Base-by-base conservation (phyloP, 495 filamentous ascomycete genomes). In the Friedmanniomyces endolithicus region DNA sequence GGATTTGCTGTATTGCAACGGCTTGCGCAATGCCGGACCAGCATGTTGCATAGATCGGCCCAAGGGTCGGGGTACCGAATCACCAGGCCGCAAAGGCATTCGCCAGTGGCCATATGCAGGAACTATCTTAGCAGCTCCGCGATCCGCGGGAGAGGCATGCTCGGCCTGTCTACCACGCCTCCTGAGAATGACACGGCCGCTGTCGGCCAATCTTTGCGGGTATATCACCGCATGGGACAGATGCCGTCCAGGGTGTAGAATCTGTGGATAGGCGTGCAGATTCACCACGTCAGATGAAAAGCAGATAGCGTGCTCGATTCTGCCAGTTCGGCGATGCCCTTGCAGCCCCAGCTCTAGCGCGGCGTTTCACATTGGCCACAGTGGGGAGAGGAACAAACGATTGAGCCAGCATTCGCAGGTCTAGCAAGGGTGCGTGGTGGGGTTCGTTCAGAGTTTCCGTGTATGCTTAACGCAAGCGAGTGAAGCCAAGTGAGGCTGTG, bases 301-400 rank as follows among this genome's bases (percentile, higher is more conserved):
- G 24, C 20, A 20, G 19, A 47, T 47, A 27, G 44, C 20, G 24
- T 19, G 24, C 23, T 47, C 44, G 44, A 23, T 6, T 23, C 44
- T 11, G 17, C 44, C 12, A 7, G 17, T 23, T 2, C 20, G 20
- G 24, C 44, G 44, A 3, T 27, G 44, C 11, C 19, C 7, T 6
- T 27, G 8, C 12, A 25, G 44, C 44, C 44, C 44, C 44, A 47
- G 16, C 39, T 39, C 52, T 31, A 31, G 12, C 4, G 14, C 31
- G 31, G 52, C 29, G 56, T 59, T 60, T 60, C 57, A 60, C 17
- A 35, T 59, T 60, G 33, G 57, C 57, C 57, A 60, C 57, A 56
- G 53, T 60, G 52, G 52, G 50, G 52, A 12, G 19, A 23, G 20
- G 4, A 23, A 22, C 27, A 31, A 31, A 31, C 27, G 27, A 31